These are phyloP conservation scores for Neonectria ditissima DNA, from an alignment of 2,329 filamentous ascomycete species.

Conservation along the genomic window DNA sequence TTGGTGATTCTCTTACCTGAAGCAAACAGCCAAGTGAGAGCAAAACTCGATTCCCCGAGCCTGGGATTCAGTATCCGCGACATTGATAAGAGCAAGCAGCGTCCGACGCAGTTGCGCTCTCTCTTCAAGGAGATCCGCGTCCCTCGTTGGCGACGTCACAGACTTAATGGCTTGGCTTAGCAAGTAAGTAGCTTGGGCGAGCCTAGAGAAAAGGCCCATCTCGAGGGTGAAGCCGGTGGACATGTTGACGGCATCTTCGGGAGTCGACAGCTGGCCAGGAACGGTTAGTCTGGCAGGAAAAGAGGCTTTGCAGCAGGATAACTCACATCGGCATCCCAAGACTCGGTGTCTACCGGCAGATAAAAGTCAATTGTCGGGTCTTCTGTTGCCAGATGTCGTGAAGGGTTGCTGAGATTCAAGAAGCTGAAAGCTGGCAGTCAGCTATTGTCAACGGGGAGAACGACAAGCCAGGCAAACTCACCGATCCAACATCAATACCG, in stretches of 20 bases:
- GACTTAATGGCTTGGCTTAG: constrained; percentile 13
- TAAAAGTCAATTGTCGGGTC: constrained; percentile 18
- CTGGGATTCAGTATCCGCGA: constrained; percentile 9
- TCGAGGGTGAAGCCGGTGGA: constrained; percentile 18
- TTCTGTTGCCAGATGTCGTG: constrained; percentile 8
- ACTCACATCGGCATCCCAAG: constrained; percentile 17
- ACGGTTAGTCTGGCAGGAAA: too few species aligned
- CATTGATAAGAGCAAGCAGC: constrained; percentile 14
- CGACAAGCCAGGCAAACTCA: constrained; percentile 6
- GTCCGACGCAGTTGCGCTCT: constrained; percentile 20
- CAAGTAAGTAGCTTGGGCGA: constrained; percentile 22
- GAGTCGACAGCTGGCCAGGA: background rate
- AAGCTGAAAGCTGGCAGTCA: constrained; percentile 6
- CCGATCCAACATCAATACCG: constrained; percentile 23
- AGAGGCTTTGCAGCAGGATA: too few species aligned
- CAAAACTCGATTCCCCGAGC: constrained; percentile 17
- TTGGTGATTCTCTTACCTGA: constrained; percentile 6
- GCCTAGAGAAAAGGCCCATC: constrained; percentile 19
- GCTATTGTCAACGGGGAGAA: too few species aligned
- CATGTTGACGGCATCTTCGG: constrained; percentile 11
- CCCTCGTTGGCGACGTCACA: background rate
- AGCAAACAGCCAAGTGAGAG: constrained; percentile 9
- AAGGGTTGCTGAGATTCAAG: constrained; percentile 19
- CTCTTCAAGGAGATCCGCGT: background rate
- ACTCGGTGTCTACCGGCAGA: constrained; percentile 14